Evolutionary conservation across 495 filamentous ascomycete genomes (phyloP).

Genomic region (Monascus purpureus): DNA sequence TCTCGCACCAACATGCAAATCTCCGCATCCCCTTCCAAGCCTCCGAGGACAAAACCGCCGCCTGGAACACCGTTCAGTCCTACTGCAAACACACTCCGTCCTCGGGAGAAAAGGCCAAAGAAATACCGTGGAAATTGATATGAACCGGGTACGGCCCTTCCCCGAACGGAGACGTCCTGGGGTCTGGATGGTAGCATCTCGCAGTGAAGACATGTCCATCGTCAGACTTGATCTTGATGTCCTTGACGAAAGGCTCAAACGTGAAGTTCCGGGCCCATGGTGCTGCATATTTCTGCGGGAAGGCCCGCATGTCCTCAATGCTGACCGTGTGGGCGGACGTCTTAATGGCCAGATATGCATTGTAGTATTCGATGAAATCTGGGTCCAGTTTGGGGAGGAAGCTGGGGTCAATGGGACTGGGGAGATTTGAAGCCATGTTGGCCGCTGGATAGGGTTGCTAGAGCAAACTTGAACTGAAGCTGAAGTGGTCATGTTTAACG

Average conservation of each 20-base stretch:
- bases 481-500: no score
- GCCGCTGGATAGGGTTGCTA: no score
- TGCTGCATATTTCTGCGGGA: constrained; percentile 8
- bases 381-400: not conserved
- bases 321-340: not conserved
- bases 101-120: constrained; percentile 5
- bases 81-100: not conserved
- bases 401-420: not conserved
- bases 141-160: constrained; percentile 32
- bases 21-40: constrained; percentile 26
- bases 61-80: constrained; percentile 5
- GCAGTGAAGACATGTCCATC: constrained; percentile 27
- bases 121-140: constrained; percentile 35
- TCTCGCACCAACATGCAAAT: constrained; percentile 29
- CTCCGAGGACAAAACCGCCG: constrained; percentile 33
- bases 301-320: not conserved
- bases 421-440: no score
- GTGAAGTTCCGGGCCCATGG: constrained; percentile 16
- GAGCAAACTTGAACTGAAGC: no score
- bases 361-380: not conserved
- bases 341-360: not conserved
- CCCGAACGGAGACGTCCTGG: constrained; percentile 9
- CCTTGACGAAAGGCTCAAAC: constrained; percentile 14
- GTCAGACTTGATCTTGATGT: constrained; percentile 20
- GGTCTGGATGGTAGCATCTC: constrained; percentile 30